Base-by-base conservation (phyloP, 202 grass and related monocot species). In the Carex arenaria region DNA sequence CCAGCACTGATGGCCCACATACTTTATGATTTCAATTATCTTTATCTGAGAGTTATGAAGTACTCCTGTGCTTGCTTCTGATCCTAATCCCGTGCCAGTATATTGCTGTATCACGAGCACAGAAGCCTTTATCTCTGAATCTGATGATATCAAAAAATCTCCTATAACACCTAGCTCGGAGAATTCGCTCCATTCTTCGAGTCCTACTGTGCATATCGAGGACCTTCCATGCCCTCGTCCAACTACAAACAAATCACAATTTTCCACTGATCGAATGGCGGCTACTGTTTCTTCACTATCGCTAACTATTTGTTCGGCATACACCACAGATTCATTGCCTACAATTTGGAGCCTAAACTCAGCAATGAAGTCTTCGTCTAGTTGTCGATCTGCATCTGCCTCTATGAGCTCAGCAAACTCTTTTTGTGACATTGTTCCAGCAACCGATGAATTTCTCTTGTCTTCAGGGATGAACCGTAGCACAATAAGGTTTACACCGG, bases 401-500 rank as follows among this genome's bases (percentile, higher is more conserved):
- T 78, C 70, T 9, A 42, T 40, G 12, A 78, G 72, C 19, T 34
- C 83, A 23, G 42, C 83, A 22, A 53, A 34, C 18, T 65, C 70
- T 54, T 26, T 53, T 34, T 66, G 61, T 0, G 61, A 68, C 64
- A 82, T 47, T 28, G 80, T 83, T 57, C 56, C 43, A 22, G 71
- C 40, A 13, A 82, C 60, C 22, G 71, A 89, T 13, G 70, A 86
- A 59, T 30, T 83, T 30, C 13, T 86, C 63, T 63, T 47, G 3
- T 51, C 17, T 61, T 18, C 82, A 0, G 86, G 88, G 67, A 97
- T 82, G 45, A 97, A 87, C 34, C 88, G 31, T n/a, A 94, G 79
- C 57, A 90, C 82, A 6, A 86, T 90, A 10, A 98, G 64, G 32
- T 68, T 49, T 9, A 93, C 62, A 43, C 31, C 51, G 7, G 36